Evolutionary conservation across 1,139 yeast genomes (phyloP).

Genomic region (Yamadazyma kanchanaburiensis): DNA sequence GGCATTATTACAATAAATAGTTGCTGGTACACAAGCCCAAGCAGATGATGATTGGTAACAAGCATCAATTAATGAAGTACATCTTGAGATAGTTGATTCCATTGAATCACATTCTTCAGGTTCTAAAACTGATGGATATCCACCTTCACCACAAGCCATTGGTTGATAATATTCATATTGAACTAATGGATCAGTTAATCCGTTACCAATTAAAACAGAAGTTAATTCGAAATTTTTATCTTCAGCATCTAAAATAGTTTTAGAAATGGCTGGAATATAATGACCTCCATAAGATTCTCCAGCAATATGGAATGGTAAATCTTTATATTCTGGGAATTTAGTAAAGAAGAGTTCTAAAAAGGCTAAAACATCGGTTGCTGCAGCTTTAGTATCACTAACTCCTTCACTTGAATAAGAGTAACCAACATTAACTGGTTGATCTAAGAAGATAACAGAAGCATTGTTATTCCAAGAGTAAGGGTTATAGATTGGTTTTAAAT

Average conservation of each 20-base stretch:
- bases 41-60: slow-evolving; percentile 79
- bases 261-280: slow-evolving; percentile 90
- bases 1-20: slow-evolving; percentile 85
- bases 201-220: slow-evolving; percentile 92
- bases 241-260: slow-evolving; percentile 73
- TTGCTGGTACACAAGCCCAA: slow-evolving; percentile 92
- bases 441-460: slow-evolving; percentile 44
- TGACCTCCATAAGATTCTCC: slow-evolving; percentile 99
- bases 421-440: slow-evolving; percentile 58
- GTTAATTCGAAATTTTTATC: slow-evolving; percentile 81
- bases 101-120: slow-evolving; percentile 79
- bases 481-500: slow-evolving; percentile 34
- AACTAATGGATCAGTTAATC: slow-evolving; percentile 87
- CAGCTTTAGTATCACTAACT: slow-evolving; percentile 78
- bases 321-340: slow-evolving; percentile 80
- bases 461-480: slow-evolving; percentile 44
- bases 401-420: slow-evolving; percentile 69
- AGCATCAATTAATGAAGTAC: slow-evolving; percentile 71
- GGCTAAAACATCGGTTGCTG: slow-evolving; percentile 91
- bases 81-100: slow-evolving; percentile 73
- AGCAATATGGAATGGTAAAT: slow-evolving; percentile 80
- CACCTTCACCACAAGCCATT: slow-evolving; percentile 98
- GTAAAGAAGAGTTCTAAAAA: slow-evolving; percentile 86
- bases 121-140: slow-evolving; percentile 73
- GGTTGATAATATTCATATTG: slow-evolving; percentile 90